Conservation (phyloP, 495 filamentous ascomycete species). For the Aspergillus conjunctus region DNA sequence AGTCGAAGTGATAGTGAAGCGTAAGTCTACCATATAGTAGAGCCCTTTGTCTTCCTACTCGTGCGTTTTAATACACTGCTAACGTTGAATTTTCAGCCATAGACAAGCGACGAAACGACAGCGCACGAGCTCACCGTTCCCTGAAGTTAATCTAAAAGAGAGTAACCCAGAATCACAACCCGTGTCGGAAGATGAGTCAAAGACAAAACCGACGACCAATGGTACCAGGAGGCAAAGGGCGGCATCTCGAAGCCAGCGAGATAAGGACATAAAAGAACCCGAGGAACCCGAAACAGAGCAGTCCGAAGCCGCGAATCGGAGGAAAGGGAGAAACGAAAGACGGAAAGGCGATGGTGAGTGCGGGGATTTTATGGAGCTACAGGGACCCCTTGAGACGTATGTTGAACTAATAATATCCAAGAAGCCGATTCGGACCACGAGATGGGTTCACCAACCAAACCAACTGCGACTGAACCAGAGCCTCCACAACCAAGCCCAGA, state of each 20-base stretch:
- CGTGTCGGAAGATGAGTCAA: conserved; percentile 72
- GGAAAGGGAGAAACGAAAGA: conserved; percentile 73
- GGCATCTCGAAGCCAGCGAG: conserved; percentile 65
- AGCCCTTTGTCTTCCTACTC: conserved; percentile 2
- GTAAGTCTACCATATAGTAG: conserved; percentile 56
- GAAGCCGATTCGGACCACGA: conserved; percentile 43
- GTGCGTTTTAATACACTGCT: conserved; percentile 14
- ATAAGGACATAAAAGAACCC: conserved; percentile 70
- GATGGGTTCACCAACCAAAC: conserved; percentile 42
- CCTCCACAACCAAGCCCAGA: conserved; percentile 54
- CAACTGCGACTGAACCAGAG: conserved; percentile 41
- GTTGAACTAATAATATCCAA: conserved; percentile 16
- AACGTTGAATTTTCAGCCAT: conserved; percentile 41
- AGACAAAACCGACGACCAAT: conserved; percentile 47
- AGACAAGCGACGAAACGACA: conserved; percentile 66
- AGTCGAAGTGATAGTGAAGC: conserved; percentile 91
- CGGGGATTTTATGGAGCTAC: conserved; percentile 9
- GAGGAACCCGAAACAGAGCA: conserved; percentile 67
- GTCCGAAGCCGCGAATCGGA: conserved; percentile 68
- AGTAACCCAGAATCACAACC: conserved; percentile 49
- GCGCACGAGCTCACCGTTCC: conserved; percentile 73
- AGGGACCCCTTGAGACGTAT: not conserved
- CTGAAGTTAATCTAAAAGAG: conserved; percentile 56
- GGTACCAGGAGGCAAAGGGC: conserved; percentile 67
- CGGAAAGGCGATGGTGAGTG: conserved; percentile 74